Conservation (phyloP, 805 yeast genomes). For the Schwanniomyces vanrijiae region DNA sequence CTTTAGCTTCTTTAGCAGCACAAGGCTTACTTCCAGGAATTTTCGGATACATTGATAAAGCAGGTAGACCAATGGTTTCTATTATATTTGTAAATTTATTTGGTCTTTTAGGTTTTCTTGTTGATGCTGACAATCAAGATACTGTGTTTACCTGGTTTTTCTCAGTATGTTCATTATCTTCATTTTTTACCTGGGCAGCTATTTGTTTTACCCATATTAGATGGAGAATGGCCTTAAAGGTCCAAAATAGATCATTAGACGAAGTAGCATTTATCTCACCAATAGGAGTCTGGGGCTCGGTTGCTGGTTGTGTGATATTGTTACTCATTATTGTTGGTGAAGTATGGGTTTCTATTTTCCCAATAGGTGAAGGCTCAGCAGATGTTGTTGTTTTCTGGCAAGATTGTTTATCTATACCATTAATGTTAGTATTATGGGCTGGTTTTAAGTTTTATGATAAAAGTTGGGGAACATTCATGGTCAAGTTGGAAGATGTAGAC, state of each 20-base stretch:
- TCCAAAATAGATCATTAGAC: conserved; percentile 31
- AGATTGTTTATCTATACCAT: conserved; percentile 49
- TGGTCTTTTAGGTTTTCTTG: conserved; percentile 42
- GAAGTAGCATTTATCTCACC: conserved; percentile 36
- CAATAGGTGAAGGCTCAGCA: conserved; percentile 25
- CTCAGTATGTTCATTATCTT: conserved; percentile 40
- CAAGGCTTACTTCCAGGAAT: conserved; percentile 66
- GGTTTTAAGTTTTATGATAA: conserved; percentile 38
- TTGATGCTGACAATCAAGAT: conserved; percentile 28
- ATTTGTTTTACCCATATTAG: conserved; percentile 42
- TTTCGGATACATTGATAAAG: conserved; percentile 40
- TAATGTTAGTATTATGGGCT: conserved; percentile 44
- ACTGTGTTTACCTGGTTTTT: conserved; percentile 41
- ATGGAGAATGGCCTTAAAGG: conserved; percentile 38
- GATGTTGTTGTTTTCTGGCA: conserved; percentile 47
- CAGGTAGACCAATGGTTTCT: conserved; percentile 44
- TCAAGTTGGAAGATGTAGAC: conserved; percentile 36
- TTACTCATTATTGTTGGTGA: conserved; percentile 34
- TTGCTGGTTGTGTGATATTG: conserved; percentile 30
- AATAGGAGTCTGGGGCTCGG: conserved; percentile 38
- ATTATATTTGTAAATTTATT: conserved; percentile 29
- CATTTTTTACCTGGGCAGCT: conserved; percentile 42
- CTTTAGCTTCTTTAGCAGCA: conserved; percentile 65
- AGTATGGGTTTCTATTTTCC: conserved; percentile 41
- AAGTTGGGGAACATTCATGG: conserved; percentile 28